A percentile compares a stretch with the other conserved stretches of the same genome.
phyloP scores from a whole-genome alignment of 2,329 filamentous ascomycete species.

The Cladosporium sp. region DNA sequence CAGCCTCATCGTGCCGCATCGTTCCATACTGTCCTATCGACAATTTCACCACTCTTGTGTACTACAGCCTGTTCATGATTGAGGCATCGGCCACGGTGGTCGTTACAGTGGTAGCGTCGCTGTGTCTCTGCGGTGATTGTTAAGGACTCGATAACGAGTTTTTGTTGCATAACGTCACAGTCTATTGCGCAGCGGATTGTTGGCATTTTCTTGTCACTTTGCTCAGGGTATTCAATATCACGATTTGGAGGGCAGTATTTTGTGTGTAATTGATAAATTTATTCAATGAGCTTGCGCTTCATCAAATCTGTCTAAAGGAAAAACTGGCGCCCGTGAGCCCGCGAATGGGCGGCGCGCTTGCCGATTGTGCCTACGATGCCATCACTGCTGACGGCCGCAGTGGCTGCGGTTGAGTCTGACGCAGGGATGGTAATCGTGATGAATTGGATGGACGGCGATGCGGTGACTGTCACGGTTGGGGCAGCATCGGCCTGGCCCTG shows the following conservation, averaged over 20 bases:
- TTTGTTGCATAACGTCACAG: too few relatives aligned
- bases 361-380: background rate
- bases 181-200: background rate
- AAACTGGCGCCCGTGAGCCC: background rate
- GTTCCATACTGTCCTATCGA: too few relatives aligned
- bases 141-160: too few relatives aligned
- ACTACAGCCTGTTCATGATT: too few relatives aligned
- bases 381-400: background rate
- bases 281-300: background rate
- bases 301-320: background rate
- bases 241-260: background rate
- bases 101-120: too few relatives aligned
- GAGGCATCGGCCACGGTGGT: too few relatives aligned
- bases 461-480: background rate
- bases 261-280: background rate
- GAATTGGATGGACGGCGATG: background rate
- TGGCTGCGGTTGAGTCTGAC: background rate
- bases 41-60: too few relatives aligned
- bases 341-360: background rate
- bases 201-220: background rate
- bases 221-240: background rate
- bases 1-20: too few relatives aligned
- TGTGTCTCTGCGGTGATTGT: too few relatives aligned
- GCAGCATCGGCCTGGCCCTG: background rate
- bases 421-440: conserved; percentile 2